Base-by-base conservation (phyloP, 768 basidiomycete genomes). In the Termitomyces sp. region DNA sequence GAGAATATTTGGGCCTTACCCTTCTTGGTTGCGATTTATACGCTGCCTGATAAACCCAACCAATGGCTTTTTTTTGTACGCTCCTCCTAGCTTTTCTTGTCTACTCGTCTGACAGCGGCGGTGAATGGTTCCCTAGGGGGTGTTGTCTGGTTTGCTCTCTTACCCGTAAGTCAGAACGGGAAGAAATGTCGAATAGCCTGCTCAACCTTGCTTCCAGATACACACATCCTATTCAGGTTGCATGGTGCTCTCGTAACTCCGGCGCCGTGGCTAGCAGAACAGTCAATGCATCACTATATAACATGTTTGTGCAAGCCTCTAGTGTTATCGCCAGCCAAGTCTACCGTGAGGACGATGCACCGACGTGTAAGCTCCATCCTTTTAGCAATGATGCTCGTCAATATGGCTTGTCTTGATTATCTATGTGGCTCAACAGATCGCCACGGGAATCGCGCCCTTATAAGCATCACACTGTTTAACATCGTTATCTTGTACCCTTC, bases 1-100 rank as follows among this genome's bases (percentile, higher is more conserved):
- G 74, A 81, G 56, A 75, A 83, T 57, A 30, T 84, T 3, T 88
- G 86, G 86, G 66, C 73, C 0, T 67, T 87, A 15, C 82, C 84
- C 2, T 83, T 84, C 68, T 67, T 87, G 47, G 70, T 87, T 28
- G 82, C 81, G 0, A 54, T 84, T 15, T 80, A 80, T 55, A 68
- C 70, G 6, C 67, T 83, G 0, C 79, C 79, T 0, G 68, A 64
- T n/a, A 67, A 73, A 3, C 74, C 77, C 1, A 80, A 79, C 47
- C 78, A 71, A 22, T 83, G 82, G 82, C 46, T 75, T 8, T 79
- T 76, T 65, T 84, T 76, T 55, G 82, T 80, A 38, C 41, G 78
- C 62, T 24, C 52, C 19, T 46, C 57, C 5, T n/a, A 19, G 45
- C n/a, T 21, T 30, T 45, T 17, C 32, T 28, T 40, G 1, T 28